Conservation (phyloP, 805 yeast species). For the Candida silvicultrix region DNA sequence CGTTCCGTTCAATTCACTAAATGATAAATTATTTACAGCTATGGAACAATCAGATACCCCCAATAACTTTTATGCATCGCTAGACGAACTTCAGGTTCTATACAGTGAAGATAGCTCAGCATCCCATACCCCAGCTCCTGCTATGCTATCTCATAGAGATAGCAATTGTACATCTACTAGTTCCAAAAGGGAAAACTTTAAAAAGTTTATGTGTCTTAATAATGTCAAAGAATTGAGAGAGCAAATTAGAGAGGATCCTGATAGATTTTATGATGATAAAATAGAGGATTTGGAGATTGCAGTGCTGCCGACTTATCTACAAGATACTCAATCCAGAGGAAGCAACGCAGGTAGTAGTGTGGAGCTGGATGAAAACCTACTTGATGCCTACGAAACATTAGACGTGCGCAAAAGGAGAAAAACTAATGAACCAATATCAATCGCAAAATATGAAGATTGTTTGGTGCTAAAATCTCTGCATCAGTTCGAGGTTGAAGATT, state of each 20-base stretch:
- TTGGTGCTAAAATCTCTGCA: constrained; percentile 2
- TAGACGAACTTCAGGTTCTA: neutral
- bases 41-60: neutral
- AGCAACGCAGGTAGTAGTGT: constrained; percentile 4
- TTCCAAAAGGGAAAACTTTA: neutral
- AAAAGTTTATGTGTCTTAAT: constrained; percentile 8
- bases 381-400: constrained; percentile 7
- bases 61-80: neutral
- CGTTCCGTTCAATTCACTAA: no score
- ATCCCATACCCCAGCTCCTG: neutral
- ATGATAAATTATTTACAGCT: neutral
- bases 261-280: constrained; percentile 11
- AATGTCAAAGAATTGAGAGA: constrained; percentile 6
- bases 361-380: constrained; percentile 5
- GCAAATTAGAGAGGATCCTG: constrained; percentile 10
- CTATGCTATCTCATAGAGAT: neutral
- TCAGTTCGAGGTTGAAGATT: neutral
- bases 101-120: neutral
- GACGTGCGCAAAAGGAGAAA: constrained; percentile 11
- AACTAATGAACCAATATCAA: neutral
- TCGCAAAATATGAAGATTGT: constrained; percentile 11
- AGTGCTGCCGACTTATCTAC: neutral
- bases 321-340: neutral
- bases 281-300: neutral
- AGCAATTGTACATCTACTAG: neutral